Base-by-base conservation (phyloP, 768 basidiomycete genomes). In the Hygrophoropsis aurantiaca region DNA sequence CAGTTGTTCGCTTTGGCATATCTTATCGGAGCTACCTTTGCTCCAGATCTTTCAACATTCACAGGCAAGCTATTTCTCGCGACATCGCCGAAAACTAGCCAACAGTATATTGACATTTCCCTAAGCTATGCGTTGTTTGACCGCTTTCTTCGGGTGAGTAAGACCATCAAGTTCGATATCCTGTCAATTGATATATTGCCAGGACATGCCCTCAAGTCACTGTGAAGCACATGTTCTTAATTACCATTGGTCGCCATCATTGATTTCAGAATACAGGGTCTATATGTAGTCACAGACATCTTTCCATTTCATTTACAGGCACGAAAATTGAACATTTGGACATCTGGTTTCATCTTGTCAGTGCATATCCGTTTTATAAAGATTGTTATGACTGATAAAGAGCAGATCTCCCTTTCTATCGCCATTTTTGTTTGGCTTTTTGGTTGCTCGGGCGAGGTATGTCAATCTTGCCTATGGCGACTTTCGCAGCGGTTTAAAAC, bases 241-340 rank as follows among this genome's bases (percentile, higher is more conserved):
- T 6, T 16, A 16, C 7, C n/a, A 16, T 13, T 6, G 27, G 13
- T 30, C 27, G 13, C 27, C 27, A 30, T 13, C 27, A 30, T 13
- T 30, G 27, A 38, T 38, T 7, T 38, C 36, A 38, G 16, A 38
- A 13, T 13, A 30, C 27, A 66, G 64, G 68, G 68, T 34, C 56
- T 70, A 0, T 72, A 66, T 50, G 52, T 69, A 20, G 62, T 73
- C 39, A 68, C 65, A 24, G 72, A 73, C 44, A 57, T 74, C 40
- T 75, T 63, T 55, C 73, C 73, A 1, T 74, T 75, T 62, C 74
- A 75, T 42, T 57, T 71, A 1, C 72, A 74, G 52, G 71, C 71
- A 2, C 61, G 70, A 23, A 72, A 70, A 67, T 57, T 74, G 13
- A 72, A 70, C 44, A 45, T 71, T 34, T 74, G 73, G 74, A 74